These are phyloP conservation scores for Castanea sativa DNA, from an alignment of 306 rosid genomes.

Conservation along the genomic window DNA sequence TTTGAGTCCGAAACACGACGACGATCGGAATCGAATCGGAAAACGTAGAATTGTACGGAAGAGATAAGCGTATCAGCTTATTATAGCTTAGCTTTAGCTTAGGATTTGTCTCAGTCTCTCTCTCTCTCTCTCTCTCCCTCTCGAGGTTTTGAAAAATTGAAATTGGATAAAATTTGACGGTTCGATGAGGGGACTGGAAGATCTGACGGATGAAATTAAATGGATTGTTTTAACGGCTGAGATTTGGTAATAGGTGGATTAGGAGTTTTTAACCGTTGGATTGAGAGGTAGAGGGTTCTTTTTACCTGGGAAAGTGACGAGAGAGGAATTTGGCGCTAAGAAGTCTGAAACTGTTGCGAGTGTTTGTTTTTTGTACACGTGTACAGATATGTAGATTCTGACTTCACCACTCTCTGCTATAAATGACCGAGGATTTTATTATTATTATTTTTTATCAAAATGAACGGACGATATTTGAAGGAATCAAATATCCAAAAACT, in stretches of 20 bases:
- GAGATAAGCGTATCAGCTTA: neutral
- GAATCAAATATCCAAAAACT: neutral
- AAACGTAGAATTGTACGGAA: neutral
- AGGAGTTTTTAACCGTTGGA: constrained; percentile 31
- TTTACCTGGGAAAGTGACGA: constrained; percentile 16
- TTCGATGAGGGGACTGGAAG: neutral
- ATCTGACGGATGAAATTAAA: constrained; percentile 20
- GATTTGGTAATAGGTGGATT: constrained; percentile 6
- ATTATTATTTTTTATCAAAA: too few species aligned
- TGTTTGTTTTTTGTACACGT: constrained; percentile 22
- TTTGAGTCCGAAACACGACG: neutral
- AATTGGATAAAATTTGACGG: constrained; percentile 33
- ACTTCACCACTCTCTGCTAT: neutral
- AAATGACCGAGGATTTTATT: too few species aligned
- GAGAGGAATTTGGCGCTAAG: constrained; percentile 71
- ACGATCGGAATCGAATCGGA: neutral
- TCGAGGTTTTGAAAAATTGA: constrained; percentile 59
- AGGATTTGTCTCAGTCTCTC: neutral
- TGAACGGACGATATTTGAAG: constrained; percentile 29
- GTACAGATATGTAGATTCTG: constrained; percentile 22
- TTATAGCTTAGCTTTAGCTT: too few species aligned
- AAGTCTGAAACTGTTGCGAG: constrained; percentile 9
- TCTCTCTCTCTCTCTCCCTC: constrained; percentile 22
- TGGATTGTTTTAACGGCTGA: neutral
- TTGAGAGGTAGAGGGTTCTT: constrained; percentile 11